Evolutionary conservation across 2,329 filamentous ascomycete species (phyloP), one percentile per base, ranked within the genome.

Genomic region (Coleophoma cylindrospora): DNA sequence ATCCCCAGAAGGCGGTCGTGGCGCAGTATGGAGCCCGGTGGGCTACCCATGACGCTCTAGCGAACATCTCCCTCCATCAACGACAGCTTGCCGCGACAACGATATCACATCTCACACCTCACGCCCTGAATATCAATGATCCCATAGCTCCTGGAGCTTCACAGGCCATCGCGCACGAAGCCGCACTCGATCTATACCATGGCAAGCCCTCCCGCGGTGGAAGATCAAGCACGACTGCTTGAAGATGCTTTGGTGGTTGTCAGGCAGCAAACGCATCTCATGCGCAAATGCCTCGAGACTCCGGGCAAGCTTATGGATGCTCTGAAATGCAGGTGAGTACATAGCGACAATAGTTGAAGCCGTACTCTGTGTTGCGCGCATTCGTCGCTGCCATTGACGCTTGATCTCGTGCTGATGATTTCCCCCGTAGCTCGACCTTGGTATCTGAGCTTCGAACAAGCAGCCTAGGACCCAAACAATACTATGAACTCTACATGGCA

Each of bases 261-360:
- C 72, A 89, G 92, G 73, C 92, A 97, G 74, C 95, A 99, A 81
- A 94, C 92, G 52, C 83, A 85, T 65, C 80, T 96, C 68, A 99
- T 99, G 94, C 91, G 92, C 74, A 92, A 95, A 76, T 97, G 91
- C 65, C 80, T 99, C 54, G 95, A 99, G 68, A 95, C 90, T 10
- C 91, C 94, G 7, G 92, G 94, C 57, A 99, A 99, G 80, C 84
- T 99, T 59, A 99, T 99, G 94, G 94, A 99, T 77, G 94, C 94
- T 63, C 82, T 99, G 64, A 99, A 99, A 75, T 97, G 92, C 88
- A 96, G 91, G 94, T 97, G 81, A 64, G 87, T 36, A 15, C 32
- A 5, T 22, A 41, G 27, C 27, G 27, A 27, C 9, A 10, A 27
- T 10, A 8, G 9, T 10, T 3, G 9, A 27, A 27, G 7, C 21